Evolutionary conservation across 371 early-diverging fungal genomes (phyloP), one percentile per base, ranked within the genome.

Genomic region (Mortierella sp.): DNA sequence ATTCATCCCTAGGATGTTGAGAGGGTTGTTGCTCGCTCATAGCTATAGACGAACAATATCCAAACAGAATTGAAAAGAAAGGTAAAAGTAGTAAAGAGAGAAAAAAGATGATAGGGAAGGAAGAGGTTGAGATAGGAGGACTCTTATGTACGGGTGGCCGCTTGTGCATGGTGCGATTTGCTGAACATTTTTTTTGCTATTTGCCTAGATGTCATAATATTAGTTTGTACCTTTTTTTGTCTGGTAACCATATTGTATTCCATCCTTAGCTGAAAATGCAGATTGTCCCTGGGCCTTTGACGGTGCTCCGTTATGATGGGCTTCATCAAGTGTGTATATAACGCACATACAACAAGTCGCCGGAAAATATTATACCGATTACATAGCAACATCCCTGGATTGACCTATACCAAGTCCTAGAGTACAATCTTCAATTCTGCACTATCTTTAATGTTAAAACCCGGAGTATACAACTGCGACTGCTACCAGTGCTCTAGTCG

Each of bases 1-100:
- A 26, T 28, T 47, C 63, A 58, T 70, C 47, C 10, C 40, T 35
- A 15, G 29, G 59, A 22, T 45, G 35, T 28, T 40, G 59, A 7
- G 31, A 6, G 2, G 2, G 56, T 56, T 56, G 29, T 56, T 56
- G 56, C 2, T 32, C 23, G 23, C 40, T 59, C 59, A 59, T 59
- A 13, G 56, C 17, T 3, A 31, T 31, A 56, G 10, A 8, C 29
- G 31, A 56, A 32, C 31, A 22, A 29, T n/a, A 56, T 6, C 6
- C 4, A 34, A 32, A 56, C 7, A 3, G 32, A 56, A 56, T 9
- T 19, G 22, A 56, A 17, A 19, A 56, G 31, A 12, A 42, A 42
- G 43, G 15, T n/a, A 15, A 42, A 2, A 15, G 12, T n/a, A 56
- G 22, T 17, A 13, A 56, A 56, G 32, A 34, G 22, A 56, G 32